Evolutionary conservation across 139 green algal genomes (phyloP), one percentile per base, ranked within the genome.

Genomic region (Micractinium conductrix): DNA sequence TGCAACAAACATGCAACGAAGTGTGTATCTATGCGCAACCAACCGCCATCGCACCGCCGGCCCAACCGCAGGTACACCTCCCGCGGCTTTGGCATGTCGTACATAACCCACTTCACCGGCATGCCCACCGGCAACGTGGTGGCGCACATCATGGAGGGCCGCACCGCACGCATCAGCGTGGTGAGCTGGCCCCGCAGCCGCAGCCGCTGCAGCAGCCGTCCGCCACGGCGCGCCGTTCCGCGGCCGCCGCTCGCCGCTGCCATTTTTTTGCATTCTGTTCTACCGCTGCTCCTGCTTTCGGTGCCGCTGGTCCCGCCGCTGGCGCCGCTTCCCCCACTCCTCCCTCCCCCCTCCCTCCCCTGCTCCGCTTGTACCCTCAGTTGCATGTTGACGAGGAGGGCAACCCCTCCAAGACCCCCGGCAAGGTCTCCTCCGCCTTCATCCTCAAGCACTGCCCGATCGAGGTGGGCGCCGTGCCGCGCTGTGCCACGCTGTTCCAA

Each of bases 41-140:
- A n/a, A n/a, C n/a, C n/a, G n/a, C n/a, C n/a, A n/a, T n/a, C n/a
- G n/a, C n/a, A n/a, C n/a, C n/a, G n/a, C n/a, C n/a, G n/a, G n/a
- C n/a, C n/a, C n/a, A n/a, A n/a, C n/a, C n/a, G n/a, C 84, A 92
- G 89, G 90, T 97, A 97, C 83, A 87, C 91, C 22, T 84, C 93
- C 24, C 91, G 90, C 26, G 94, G 94, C 35, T 96, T 91, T 68
- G 88, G 86, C 16, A 88, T 91, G 16, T 89, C 76, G 22, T 92
- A 90, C 79, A 90, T 96, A 74, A 88, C 71, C 2, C 78, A 90
- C 67, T 97, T 95, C 60, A 92, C 93, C n/a, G 93, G 95, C 78
- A 92, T 98, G 91, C 91, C 94, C 50, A 95, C 88, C 26, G 92
- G 92, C 24, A 67, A 94, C 12, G 80, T 98, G 22, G 80, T 89